phyloP scores from a whole-genome alignment of 2,329 filamentous ascomycete species.

The Microdochium trichocladiopsis region DNA sequence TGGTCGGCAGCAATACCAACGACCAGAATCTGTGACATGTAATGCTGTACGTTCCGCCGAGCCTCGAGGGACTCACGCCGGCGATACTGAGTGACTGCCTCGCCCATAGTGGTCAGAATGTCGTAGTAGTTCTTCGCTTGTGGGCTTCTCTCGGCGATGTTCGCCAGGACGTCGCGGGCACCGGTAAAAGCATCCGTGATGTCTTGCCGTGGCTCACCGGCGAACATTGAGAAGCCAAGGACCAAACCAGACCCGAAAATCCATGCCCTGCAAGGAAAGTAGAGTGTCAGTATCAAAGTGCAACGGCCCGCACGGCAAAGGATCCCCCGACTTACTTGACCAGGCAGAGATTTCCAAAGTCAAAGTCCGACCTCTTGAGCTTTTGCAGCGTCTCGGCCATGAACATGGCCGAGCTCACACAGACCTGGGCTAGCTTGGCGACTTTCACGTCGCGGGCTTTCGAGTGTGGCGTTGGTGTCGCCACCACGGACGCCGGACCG shows the following conservation, averaged over 20 bases:
- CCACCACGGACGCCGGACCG: neutral
- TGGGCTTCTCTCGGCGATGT: slow-evolving; percentile 39
- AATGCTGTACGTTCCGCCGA: neutral
- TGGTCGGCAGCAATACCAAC: neutral
- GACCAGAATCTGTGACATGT: neutral
- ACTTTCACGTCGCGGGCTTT: slow-evolving; percentile 1
- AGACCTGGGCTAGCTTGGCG: slow-evolving; percentile 38
- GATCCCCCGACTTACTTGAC: slow-evolving; percentile 38
- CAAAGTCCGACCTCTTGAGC: slow-evolving; percentile 31
- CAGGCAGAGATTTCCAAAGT: slow-evolving; percentile 50
- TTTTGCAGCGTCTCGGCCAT: slow-evolving; percentile 47
- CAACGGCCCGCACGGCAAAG: neutral
- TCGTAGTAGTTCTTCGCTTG: slow-evolving; percentile 52
- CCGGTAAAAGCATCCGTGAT: slow-evolving; percentile 41
- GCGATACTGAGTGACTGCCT: slow-evolving; percentile 34
- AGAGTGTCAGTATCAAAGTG: neutral
- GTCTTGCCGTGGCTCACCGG: slow-evolving; percentile 33
- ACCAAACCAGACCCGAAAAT: slow-evolving; percentile 51
- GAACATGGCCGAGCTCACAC: slow-evolving; percentile 47
- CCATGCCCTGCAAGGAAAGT: slow-evolving; percentile 32
- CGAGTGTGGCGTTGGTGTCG: neutral
- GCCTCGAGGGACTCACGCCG: slow-evolving; percentile 1
- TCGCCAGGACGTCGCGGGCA: slow-evolving; percentile 40
- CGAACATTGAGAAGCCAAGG: slow-evolving; percentile 49
- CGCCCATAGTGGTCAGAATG: slow-evolving; percentile 39